Conservation (phyloP, 2,329 filamentous ascomycete genomes). For the Monosporascus cannonballus region DNA sequence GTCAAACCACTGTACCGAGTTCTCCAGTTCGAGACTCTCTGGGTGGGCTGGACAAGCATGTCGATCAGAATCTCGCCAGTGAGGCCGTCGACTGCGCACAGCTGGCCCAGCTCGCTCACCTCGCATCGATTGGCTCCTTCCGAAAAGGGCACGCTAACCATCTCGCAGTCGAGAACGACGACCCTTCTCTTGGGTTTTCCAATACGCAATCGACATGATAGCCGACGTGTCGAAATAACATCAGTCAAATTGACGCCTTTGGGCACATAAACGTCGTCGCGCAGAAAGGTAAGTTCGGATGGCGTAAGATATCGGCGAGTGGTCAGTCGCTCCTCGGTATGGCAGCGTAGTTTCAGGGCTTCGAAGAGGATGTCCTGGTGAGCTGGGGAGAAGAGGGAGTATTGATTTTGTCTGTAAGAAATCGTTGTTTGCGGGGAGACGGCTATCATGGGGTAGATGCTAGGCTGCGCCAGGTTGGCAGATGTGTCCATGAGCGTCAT, state of each 20-base stretch:
- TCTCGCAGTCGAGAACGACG: slow-evolving; percentile 43
- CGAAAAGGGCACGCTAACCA: slow-evolving; percentile 29
- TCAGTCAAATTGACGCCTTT: not conserved
- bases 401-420: not conserved
- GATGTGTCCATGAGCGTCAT: no score
- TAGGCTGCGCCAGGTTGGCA: not conserved
- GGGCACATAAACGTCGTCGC: not conserved
- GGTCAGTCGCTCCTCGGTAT: not conserved
- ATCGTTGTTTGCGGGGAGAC: not conserved
- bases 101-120: slow-evolving; percentile 13
- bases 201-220: no score
- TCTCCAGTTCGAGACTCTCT: slow-evolving; percentile 27
- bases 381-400: not conserved
- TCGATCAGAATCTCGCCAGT: slow-evolving; percentile 40
- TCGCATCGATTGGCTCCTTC: not conserved
- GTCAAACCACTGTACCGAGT: slow-evolving; percentile 34
- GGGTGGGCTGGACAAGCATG: slow-evolving; percentile 31
- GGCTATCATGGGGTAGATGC: not conserved
- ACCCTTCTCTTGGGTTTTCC: slow-evolving; percentile 19
- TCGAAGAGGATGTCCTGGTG: not conserved
- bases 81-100: slow-evolving; percentile 35
- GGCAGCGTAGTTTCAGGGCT: not conserved
- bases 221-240: not conserved
- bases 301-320: not conserved
- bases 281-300: not conserved